Evolutionary conservation across 2,329 filamentous ascomycete species (phyloP), one percentile per base, ranked within the genome.

Genomic region (Bipolaris bicolor): DNA sequence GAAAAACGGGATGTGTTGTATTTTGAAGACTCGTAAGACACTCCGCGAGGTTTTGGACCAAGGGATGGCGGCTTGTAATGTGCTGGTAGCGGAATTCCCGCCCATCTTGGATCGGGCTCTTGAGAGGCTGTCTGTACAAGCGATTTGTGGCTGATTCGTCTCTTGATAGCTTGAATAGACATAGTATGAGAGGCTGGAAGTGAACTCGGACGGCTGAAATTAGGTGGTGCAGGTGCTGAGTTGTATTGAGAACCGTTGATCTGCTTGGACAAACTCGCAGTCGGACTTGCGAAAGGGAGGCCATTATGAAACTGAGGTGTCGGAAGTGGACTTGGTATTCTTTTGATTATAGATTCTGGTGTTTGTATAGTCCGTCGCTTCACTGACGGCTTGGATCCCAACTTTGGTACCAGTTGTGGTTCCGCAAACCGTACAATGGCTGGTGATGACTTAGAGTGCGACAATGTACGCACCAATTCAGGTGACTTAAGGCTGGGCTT

Each of bases 371-470:
- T 55, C 13, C 39, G 59, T 5, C 50, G 52, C 31, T 45, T 50
- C 33, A 49, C 24, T 16, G 6, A 45, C 29, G 55, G 47, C 47
- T 50, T 49, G 26, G 47, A 50, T 5, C 58, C 51, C 39, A 52
- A 48, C 22, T 47, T 61, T 24, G 57, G 54, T 16, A 57, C 24
- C 9, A 56, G 57, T 37, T 67, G 63, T 50, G 67, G 62, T 11
- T 70, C 63, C 18, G 61, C 52, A 29, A 73, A 73, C 22, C 66
- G 62, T 37, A 73, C 70, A 11, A 60, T 62, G 6, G 68, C 56
- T 20, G 65, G 63, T 24, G 64, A 63, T 18, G 67, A 62, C 54
- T 56, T 64, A 18, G 58, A 56, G 22, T 56, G 61, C 9, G 57
- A 37, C 15, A 52, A 52, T 7, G 44, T 55, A 34, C 49, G 52